Percentiles rank a stretch among this genome's conserved stretches.
Conservation (phyloP, 495 filamentous ascomycete genomes). For the Lophiostoma macrostomum region DNA sequence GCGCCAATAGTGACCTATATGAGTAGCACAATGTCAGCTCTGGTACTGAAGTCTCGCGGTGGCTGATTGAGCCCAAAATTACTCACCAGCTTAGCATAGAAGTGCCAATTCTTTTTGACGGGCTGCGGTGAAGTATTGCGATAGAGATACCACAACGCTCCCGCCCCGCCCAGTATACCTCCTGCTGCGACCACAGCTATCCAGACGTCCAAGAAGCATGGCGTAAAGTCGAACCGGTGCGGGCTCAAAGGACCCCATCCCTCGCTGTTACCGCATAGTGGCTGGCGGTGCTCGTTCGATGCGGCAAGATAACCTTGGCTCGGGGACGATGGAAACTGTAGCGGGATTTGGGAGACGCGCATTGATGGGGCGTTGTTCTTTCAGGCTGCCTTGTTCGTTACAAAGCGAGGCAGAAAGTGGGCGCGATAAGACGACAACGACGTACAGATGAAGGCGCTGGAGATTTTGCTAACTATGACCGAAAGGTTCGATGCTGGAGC, state of each 20-base stretch:
- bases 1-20: conserved; percentile 64
- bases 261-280: conserved; percentile 80
- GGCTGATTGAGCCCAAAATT: too few relatives aligned
- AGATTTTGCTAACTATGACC: too few relatives aligned
- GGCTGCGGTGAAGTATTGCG: conserved; percentile 60
- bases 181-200: conserved; percentile 71
- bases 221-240: conserved; percentile 84
- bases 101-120: conserved; percentile 87
- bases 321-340: conserved; percentile 20
- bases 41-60: neutral
- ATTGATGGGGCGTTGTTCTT: conserved; percentile 28
- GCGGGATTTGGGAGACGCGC: conserved; percentile 26
- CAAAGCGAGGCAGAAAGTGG: too few relatives aligned
- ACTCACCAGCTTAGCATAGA: conserved; percentile 83
- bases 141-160: conserved; percentile 72
- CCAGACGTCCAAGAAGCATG: conserved; percentile 90
- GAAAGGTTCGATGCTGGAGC: too few relatives aligned
- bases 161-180: conserved; percentile 71
- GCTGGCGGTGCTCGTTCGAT: conserved; percentile 46
- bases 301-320: conserved; percentile 37
- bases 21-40: conserved; percentile 1
- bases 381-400: too few relatives aligned
- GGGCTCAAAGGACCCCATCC: conserved; percentile 94
- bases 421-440: too few relatives aligned
- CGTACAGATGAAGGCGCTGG: too few relatives aligned